Evolutionary conservation across 2,329 filamentous ascomycete species (phyloP), one percentile per base, ranked within the genome.

Genomic region (Rosellinia necatrix): DNA sequence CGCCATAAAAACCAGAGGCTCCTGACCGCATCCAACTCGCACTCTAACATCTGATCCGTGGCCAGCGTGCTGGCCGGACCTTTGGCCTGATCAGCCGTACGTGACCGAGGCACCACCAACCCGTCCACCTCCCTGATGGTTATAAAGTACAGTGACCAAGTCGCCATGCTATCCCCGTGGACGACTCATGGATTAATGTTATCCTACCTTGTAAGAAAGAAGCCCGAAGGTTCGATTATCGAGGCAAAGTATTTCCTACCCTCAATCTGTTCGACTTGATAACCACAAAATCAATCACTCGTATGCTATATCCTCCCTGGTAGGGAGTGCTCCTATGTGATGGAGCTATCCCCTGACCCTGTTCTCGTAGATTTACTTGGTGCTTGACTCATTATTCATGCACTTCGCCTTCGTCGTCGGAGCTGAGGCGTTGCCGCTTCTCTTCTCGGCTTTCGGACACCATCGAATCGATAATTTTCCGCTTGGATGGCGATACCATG

Each of bases 401-500:
- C 32, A 80, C 72, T 61, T 81, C 78, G 27, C 78, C 78, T 56
- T 81, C 78, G 44, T 81, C 78, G 51, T 78, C 70, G 0, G 76
- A 79, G 43, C 61, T 64, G 24, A 78, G 66, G 47, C 74, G 73
- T 43, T 72, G 72, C n/a, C 76, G 71, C 58, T 81, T 81, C 59
- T 74, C 72, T 1, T 74, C 73, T 21, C 73, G 69, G 21, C 68
- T 72, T 29, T 74, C 74, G 2, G 68, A 64, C 24, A 73, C 70
- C 4, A 65, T 32, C 10, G 66, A 64, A 10, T 77, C 76, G 6
- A 71, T 53, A 3, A 74, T 74, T 58, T 77, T 78, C 49, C 78
- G 69, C 62, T 81, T 81, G 2, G 69, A 63, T 9, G 76, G 75
- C 1, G 76, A 78, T 15, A 61, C 58, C 6, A 70, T 59, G 4